Evolutionary conservation across 768 basidiomycete genomes (phyloP), one percentile per base, ranked within the genome.

Genomic region (Pleurotus giganteus): DNA sequence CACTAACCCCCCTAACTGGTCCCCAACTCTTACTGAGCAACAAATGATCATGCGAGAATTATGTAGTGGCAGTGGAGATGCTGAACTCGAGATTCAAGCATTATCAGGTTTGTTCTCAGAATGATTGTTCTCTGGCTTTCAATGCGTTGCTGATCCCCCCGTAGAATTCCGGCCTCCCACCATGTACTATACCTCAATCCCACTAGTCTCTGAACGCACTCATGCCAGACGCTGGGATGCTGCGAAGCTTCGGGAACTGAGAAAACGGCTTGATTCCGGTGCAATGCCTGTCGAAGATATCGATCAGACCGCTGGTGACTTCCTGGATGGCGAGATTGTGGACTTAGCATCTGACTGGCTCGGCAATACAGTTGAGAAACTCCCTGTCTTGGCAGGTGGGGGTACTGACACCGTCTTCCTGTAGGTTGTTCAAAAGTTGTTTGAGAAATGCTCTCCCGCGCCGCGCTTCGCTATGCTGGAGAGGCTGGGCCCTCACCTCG

Each of bases 341-440:
- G 93, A 95, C 68, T 82, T 99, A 55, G 88, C 96, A 12, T 94
- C 93, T 32, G 96, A 99, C 69, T 98, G 97, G 88, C 88, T 99
- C 60, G 97, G 97, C 44, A 99, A 99, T 66, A 98, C 95, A 32
- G 88, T 89, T 65, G 56, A 84, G 64, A 36, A 24, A 39, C 26
- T n/a, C 37, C 23, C 13, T 32, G 29, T 56, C 1, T 15, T 24
- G 26, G 47, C 36, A 2, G 37, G 49, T 52, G 54, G 52, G 42
- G 29, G 51, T 58, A 61, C 43, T 21, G 2, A 41, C 4, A 4
- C 37, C 28, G 4, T 24, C 2, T 43, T 54, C 41, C 21, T 42
- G 26, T 53, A 92, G 87, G 90, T 98, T 61, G 93, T 98, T 21
- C 96, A 98, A 77, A 98, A 98, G 70, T 74, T 99, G 12, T 99